A percentile compares a stretch with the other conserved stretches of the same genome.
These are phyloP conservation scores for Coemansia pectinata DNA, from an alignment of 192 early-diverging fungal genomes.

Conservation along the genomic window DNA sequence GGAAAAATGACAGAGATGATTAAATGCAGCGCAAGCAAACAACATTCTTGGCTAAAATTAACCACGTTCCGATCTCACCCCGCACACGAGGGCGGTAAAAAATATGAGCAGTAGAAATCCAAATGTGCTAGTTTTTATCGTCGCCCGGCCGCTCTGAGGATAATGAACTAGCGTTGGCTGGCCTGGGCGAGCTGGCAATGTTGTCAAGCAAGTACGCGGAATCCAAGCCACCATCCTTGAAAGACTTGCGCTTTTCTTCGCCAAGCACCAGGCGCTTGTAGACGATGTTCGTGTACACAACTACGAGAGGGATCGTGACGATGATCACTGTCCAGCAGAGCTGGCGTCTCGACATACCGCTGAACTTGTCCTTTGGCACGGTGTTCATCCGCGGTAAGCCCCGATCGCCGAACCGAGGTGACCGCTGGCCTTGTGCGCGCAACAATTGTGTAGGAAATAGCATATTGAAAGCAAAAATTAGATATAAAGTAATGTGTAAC, in stretches of 20 bases:
- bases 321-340: slow-evolving; percentile 54
- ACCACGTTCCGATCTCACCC: not conserved
- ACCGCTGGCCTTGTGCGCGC: slow-evolving; percentile 18
- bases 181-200: slow-evolving; percentile 25
- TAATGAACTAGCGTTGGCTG: not conserved
- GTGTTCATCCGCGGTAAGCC: slow-evolving; percentile 36
- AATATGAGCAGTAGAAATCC: not conserved
- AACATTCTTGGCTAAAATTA: slow-evolving; percentile 10
- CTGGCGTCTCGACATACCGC: slow-evolving; percentile 45
- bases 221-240: slow-evolving; percentile 43
- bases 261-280: slow-evolving; percentile 52
- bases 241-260: slow-evolving; percentile 36
- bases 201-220: slow-evolving; percentile 39
- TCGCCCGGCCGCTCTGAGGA: not conserved
- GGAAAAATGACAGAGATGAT: not conserved
- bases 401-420: slow-evolving; percentile 32
- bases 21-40: slow-evolving; percentile 3
- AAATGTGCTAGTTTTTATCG: not conserved
- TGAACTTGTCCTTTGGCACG: slow-evolving; percentile 34
- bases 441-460: slow-evolving; percentile 38
- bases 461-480: not conserved
- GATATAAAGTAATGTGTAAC: not conserved
- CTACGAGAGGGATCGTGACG: slow-evolving; percentile 46
- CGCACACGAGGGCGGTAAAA: not conserved
- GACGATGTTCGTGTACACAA: slow-evolving; percentile 37